Conservation (phyloP, 2,329 filamentous ascomycete genomes). For the Dothiorella sarmentorum region DNA sequence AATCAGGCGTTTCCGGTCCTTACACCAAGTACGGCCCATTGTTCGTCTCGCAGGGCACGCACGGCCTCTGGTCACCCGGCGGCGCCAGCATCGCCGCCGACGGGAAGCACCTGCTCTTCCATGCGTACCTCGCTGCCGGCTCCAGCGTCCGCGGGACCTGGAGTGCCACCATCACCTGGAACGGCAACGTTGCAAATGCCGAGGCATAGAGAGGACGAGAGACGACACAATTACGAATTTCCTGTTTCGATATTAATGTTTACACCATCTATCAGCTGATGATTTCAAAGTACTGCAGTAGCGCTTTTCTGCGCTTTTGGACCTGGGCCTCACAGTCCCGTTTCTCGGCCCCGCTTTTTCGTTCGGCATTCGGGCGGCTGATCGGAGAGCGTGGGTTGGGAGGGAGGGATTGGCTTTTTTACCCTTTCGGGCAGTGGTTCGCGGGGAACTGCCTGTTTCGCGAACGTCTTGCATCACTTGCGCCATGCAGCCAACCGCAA, state of each 20-base stretch:
- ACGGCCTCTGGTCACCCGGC: constrained; percentile 18
- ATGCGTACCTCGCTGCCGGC: constrained; percentile 9
- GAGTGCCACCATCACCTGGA: constrained; percentile 3
- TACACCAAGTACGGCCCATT: constrained; percentile 17
- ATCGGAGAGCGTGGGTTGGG: not conserved
- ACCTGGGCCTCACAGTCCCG: not conserved
- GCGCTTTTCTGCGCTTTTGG: not conserved
- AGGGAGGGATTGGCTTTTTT: constrained; percentile 1
- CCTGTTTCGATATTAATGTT: not conserved
- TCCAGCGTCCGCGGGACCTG: constrained; percentile 7
- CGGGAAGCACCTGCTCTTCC: constrained; percentile 14
- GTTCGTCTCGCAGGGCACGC: constrained; percentile 8
- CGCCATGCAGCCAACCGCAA: not conserved
- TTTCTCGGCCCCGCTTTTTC: constrained; percentile 1
- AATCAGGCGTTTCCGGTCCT: constrained; percentile 9
- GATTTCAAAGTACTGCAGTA: not conserved
- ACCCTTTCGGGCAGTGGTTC: not conserved
- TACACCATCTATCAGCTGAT: not conserved
- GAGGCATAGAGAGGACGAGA: not conserved
- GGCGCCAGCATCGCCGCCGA: constrained; percentile 15
- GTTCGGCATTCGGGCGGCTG: not conserved
- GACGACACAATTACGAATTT: constrained; percentile 1
- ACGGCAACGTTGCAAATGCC: constrained; percentile 2
- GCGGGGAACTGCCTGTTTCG: not conserved
- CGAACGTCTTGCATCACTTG: not conserved